Conservation (phyloP, 768 basidiomycete genomes). For the Mrakia frigida region DNA sequence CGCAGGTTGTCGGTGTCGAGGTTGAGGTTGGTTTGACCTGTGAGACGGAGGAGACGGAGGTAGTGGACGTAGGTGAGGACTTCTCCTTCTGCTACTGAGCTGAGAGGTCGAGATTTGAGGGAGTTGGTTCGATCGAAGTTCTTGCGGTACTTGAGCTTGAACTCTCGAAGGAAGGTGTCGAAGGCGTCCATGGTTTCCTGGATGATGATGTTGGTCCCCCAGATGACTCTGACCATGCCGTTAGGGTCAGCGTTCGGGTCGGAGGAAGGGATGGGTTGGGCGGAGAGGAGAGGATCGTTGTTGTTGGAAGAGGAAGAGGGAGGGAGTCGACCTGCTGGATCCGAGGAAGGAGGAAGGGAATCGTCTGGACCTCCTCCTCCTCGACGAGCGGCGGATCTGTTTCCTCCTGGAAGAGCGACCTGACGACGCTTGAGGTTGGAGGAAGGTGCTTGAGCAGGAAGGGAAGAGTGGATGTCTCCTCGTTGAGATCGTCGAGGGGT, state of each 20-base stretch:
- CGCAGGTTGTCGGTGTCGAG: slow-evolving; percentile 79
- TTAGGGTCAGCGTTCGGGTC: slow-evolving; percentile 53
- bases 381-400: slow-evolving; percentile 50
- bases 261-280: slow-evolving; percentile 22
- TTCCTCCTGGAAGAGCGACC: slow-evolving; percentile 51
- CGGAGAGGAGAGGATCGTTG: slow-evolving; percentile 42
- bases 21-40: slow-evolving; percentile 81
- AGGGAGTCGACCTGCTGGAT: slow-evolving; percentile 48
- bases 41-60: slow-evolving; percentile 77
- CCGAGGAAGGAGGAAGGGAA: slow-evolving; percentile 46
- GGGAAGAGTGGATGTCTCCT: slow-evolving; percentile 87
- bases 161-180: slow-evolving; percentile 79
- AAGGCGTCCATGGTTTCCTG: slow-evolving; percentile 87
- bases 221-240: slow-evolving; percentile 79
- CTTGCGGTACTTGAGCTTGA: slow-evolving; percentile 84
- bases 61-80: slow-evolving; percentile 66
- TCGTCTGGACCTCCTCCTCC: slow-evolving; percentile 33
- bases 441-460: slow-evolving; percentile 50
- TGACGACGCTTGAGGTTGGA: slow-evolving; percentile 45
- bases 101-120: slow-evolving; percentile 35
- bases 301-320: slow-evolving; percentile 51
- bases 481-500: slow-evolving; percentile 69
- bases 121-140: slow-evolving; percentile 58
- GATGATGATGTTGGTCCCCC: slow-evolving; percentile 95
- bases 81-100: slow-evolving; percentile 50